Evolutionary conservation across 768 basidiomycete genomes (phyloP).

Genomic region (Suillus clintonianus): DNA sequence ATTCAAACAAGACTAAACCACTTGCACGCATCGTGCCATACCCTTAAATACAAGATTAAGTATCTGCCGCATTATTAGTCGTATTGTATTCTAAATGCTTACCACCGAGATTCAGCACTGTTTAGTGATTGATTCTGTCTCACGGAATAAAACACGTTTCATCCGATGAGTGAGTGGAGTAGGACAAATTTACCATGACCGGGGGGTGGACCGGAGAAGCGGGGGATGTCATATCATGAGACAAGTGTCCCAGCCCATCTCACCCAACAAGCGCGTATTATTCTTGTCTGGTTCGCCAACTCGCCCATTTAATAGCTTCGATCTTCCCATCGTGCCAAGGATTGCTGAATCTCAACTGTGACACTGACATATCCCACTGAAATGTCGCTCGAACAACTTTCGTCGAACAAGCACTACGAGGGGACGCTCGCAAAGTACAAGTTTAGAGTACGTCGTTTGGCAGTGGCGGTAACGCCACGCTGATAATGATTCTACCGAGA

Average conservation of each 20-base stretch:
- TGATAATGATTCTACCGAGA: neutral
- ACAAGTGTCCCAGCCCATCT: neutral
- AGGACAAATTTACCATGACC: neutral
- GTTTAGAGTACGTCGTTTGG: conserved; percentile 58
- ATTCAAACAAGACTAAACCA: neutral
- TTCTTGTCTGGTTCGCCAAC: neutral
- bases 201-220: conserved; percentile 1
- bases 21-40: neutral
- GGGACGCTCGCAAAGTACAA: conserved; percentile 87
- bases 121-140: neutral
- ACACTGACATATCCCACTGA: too few species aligned
- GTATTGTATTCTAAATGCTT: neutral
- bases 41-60: neutral
- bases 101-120: neutral
- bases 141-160: neutral
- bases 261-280: neutral
- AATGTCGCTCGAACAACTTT: conserved; percentile 60
- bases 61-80: neutral
- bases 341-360: neutral
- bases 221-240: neutral
- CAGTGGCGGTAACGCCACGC: neutral
- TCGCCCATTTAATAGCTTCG: neutral
- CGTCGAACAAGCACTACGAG: conserved; percentile 76
- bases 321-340: neutral
- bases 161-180: neutral